Percentiles rank a stretch among this genome's conserved stretches.
Evolutionary conservation across 345 rosid genomes (phyloP).

Genomic region (Eucalyptus guilfoylei): DNA sequence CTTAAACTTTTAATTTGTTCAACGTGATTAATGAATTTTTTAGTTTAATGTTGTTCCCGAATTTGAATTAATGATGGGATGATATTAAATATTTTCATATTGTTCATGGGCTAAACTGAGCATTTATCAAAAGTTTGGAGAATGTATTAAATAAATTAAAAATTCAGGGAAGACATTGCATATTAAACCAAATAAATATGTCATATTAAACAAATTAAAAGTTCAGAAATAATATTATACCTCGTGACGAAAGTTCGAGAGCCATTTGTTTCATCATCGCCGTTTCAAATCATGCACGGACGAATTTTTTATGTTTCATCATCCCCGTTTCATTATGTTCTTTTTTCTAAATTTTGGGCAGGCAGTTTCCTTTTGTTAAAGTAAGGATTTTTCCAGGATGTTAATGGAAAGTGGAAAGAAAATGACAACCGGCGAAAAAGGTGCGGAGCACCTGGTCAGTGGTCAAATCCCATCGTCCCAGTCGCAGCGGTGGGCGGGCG

Average conservation of each 20-base stretch:
- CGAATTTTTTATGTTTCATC: background rate
- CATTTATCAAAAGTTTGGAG: fast-evolving
- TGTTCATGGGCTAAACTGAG: fast-evolving
- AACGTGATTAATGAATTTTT: too few species aligned
- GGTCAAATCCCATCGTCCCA: background rate
- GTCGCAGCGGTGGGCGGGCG: background rate
- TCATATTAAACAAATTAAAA: too few species aligned
- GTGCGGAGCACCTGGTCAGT: background rate
- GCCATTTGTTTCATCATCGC: background rate
- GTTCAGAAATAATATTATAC: fast-evolving
- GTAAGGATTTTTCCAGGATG: background rate
- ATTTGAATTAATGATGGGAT: too few species aligned
- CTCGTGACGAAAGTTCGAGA: fast-evolving
- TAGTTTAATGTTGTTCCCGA: fast-evolving
- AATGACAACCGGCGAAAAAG: background rate
- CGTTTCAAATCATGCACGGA: background rate
- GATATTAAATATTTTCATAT: too few species aligned
- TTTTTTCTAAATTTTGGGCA: background rate
- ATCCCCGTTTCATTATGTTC: fast-evolving
- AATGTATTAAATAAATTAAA: fast-evolving
- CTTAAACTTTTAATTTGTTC: fast-evolving
- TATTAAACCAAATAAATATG: fast-evolving
- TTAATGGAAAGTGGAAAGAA: background rate
- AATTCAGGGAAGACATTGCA: fast-evolving
- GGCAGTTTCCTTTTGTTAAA: background rate